Percentiles rank a stretch among this genome's conserved stretches.
Conservation (phyloP, 2,329 filamentous ascomycete species). For the Dendrostoma leiphaemia region DNA sequence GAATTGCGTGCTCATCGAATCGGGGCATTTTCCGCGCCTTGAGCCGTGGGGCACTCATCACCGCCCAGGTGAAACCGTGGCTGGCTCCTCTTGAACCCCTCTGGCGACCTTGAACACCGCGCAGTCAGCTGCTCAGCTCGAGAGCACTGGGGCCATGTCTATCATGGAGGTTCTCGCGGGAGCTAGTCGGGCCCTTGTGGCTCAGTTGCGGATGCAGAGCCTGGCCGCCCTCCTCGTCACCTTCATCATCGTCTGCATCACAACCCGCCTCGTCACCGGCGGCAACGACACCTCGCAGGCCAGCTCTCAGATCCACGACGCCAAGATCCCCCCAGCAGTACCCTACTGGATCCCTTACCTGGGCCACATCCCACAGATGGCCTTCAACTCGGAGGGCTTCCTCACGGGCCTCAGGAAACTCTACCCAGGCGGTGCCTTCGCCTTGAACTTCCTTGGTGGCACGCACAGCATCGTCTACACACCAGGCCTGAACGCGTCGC, state of each 20-base stretch:
- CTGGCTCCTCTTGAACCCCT: no score
- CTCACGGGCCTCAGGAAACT: conserved; percentile 29
- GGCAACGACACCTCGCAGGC: background rate
- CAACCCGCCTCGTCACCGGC: conserved; percentile 13
- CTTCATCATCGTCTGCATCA: conserved; percentile 13
- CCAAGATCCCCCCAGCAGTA: conserved; percentile 6
- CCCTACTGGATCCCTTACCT: conserved; percentile 36
- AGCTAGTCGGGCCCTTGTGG: background rate
- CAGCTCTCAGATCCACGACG: background rate
- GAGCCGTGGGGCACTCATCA: no score
- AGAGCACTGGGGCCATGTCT: no score
- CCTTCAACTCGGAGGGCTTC: conserved; percentile 27
- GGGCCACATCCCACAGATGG: conserved; percentile 34
- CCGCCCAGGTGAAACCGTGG: background rate
- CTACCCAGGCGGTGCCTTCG: conserved; percentile 35
- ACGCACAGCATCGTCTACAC: conserved; percentile 33
- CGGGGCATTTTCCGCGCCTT: no score
- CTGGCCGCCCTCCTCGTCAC: conserved; percentile 5
- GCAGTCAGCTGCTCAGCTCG: no score
- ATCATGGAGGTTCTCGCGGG: conserved; percentile 1
- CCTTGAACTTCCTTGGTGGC: conserved; percentile 31
- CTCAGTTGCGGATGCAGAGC: conserved; percentile 4
- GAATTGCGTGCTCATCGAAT: no score
- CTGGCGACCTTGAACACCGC: no score
- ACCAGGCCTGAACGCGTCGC: conserved; percentile 26